Evolutionary conservation across 306 rosid genomes (phyloP), one percentile per base, ranked within the genome.

Genomic region (Quercus rubra): DNA sequence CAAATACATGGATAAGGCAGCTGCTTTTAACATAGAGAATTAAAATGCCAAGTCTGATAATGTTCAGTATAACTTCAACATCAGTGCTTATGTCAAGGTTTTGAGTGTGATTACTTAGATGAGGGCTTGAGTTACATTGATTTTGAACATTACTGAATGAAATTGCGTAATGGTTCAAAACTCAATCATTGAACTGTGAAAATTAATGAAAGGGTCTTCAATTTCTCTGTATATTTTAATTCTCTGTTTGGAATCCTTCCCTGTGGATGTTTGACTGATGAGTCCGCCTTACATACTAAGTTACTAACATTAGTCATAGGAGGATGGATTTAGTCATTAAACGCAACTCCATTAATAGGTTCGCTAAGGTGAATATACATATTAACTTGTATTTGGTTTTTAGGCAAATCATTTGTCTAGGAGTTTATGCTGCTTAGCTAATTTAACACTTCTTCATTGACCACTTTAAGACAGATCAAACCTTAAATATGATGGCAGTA

Each of bases 1-100:
- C 86, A 85, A 79, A 59, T 78, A 56, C 81, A 56, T 66, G 84
- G 87, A 87, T 74, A 78, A 86, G 76, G 77, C 78, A 73, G 84
- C 71, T 61, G 80, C 31, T 52, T 61, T 64, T 71, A 83, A 85
- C 38, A 81, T 80, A 76, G 74, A 85, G 84, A 84, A 72, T 76
- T 78, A 67, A 79, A 72, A 80, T 75, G 64, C 80, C 78, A 27
- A 70, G 74, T 75, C 58, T 61, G 81, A 69, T 72, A 63, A 79
- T 85, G 82, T 86, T 86, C 25, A 55, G 10, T 64, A 49, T 41
- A 33, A 62, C 59, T 81, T 63, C 59, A 58, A 43, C 80, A 70
- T 64, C 80, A 51, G 71, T 79, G 18, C 66, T 35, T 55, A 46
- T 46, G 58, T 67, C 71, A 75, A 78, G 72, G 52, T 86, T 74